phyloP scores from a whole-genome alignment of 495 filamentous ascomycete species.

The Penicillium samsonianum region DNA sequence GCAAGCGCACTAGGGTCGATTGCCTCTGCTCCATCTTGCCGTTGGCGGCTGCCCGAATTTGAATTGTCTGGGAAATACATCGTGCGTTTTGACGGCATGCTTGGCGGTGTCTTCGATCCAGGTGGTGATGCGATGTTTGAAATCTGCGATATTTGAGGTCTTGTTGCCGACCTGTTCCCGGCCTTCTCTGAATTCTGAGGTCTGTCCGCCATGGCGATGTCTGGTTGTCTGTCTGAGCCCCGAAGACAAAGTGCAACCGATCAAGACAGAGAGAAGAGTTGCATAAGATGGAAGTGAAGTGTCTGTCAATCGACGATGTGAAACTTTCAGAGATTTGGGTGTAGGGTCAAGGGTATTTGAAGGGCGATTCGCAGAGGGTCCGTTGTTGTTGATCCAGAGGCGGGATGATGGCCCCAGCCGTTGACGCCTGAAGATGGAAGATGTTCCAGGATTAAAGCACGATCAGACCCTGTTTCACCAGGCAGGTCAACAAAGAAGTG shows the following conservation, averaged over 20 bases:
- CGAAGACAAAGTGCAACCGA: constrained; percentile 17
- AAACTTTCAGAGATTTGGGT: background rate
- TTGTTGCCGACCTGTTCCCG: constrained; percentile 15
- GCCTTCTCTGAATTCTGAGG: constrained; percentile 21
- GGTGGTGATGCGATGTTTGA: constrained; percentile 44
- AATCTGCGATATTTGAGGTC: constrained; percentile 18
- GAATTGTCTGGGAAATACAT: constrained; percentile 41
- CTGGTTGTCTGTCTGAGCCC: constrained; percentile 18
- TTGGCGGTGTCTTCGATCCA: constrained; percentile 48
- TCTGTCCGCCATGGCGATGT: constrained; percentile 28
- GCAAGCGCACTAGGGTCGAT: constrained; percentile 62
- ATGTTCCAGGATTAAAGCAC: background rate
- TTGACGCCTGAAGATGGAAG: background rate
- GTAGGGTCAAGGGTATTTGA: constrained; percentile 7
- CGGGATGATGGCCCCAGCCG: background rate
- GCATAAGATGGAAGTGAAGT: constrained; percentile 17
- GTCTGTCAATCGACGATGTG: background rate
- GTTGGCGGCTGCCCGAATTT: constrained; percentile 27
- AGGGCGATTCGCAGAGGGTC: constrained; percentile 9
- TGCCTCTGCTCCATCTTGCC: constrained; percentile 51
- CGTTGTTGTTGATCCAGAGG: constrained; percentile 7
- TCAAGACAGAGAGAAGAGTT: background rate
- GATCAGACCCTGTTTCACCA: constrained; percentile 17
- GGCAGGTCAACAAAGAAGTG: constrained; percentile 29
- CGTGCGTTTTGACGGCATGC: constrained; percentile 43